Base-by-base conservation (phyloP, 2,329 filamentous ascomycete species). In the Endothia cerciana region DNA sequence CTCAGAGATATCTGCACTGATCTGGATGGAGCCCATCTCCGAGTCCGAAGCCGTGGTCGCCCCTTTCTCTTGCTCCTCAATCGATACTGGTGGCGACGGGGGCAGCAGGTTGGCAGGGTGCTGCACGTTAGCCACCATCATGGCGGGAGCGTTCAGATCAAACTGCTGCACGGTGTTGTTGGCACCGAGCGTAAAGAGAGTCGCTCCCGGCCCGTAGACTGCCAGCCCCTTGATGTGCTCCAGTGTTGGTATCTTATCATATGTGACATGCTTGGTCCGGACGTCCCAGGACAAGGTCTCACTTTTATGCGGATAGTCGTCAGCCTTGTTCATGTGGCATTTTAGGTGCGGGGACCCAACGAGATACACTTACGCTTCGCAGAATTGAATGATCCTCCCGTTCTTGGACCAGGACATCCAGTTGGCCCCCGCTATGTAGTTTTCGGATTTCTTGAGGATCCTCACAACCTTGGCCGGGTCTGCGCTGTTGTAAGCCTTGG, bases 351-450 rank as follows among this genome's bases (percentile, higher is more conserved):
- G 30, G 45, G 8, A 11, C 4, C n/a, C 15, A 17, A 10, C 41
- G 10, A 17, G 40, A 49, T 61, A 43, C 63, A 87, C 92, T 81
- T 83, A 97, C 94, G 90, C 89, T 78, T 97, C 93, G 5, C 92
- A 91, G 77, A 89, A 94, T 78, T 99, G 95, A 69, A 99, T 89
- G 70, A 99, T 93, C 71, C 94, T 91, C 47, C 95, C 95, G 80
- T 97, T 98, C 80, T 97, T 98, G 0, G 95, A 98, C 95, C 95
- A 99, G 25, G 89, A 91, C 83, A 97, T 94, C 95, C 95, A 99
- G 75, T 97, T 97, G 45, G 92, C 90, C 1, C 93, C 93, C 2
- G 87, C 80, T 41, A 87, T 81, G 70, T 86, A 89, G 70, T 89
- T 89, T 68, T 97, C 93, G 8, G 89, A 89, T 72, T 91, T 86